These are phyloP conservation scores for Periconia digitata DNA, from an alignment of 2,329 filamentous ascomycete species.

Conservation along the genomic window DNA sequence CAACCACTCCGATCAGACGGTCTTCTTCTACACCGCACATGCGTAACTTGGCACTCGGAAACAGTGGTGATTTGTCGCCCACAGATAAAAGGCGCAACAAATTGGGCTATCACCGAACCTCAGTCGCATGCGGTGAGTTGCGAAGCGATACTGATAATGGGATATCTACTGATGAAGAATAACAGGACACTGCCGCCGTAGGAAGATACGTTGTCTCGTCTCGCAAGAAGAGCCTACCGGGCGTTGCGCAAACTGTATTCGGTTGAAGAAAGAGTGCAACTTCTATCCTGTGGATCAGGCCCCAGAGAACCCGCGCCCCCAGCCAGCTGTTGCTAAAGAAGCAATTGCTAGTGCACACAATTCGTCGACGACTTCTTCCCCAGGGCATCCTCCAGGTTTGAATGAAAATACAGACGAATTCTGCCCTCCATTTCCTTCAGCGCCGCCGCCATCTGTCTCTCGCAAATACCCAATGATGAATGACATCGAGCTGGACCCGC, in stretches of 20 bases:
- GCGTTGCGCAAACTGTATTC: constrained; percentile 89
- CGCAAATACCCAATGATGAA: constrained; percentile 25
- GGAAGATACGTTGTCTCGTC: constrained; percentile 90
- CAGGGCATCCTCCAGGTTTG: constrained; percentile 31
- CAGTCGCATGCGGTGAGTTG: constrained; percentile 89
- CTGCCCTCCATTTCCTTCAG: constrained; percentile 23
- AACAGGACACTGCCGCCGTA: constrained; percentile 82
- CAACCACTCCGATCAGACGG: constrained; percentile 44
- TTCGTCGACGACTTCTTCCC: constrained; percentile 54
- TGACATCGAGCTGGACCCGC: constrained; percentile 31
- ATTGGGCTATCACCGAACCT: constrained; percentile 91
- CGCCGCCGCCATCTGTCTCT: constrained; percentile 15
- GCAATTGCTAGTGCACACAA: constrained; percentile 44
- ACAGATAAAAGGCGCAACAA: constrained; percentile 79
- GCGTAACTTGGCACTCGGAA: constrained; percentile 42
- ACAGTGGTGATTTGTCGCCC: constrained; percentile 48
- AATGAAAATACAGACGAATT: constrained; percentile 38
- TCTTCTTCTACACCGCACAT: constrained; percentile 53
- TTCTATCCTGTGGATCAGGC: constrained; percentile 87
- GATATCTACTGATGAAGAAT: constrained; percentile 20
- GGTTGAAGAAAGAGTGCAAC: constrained; percentile 90
- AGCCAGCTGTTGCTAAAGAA: constrained; percentile 48
- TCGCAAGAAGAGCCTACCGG: constrained; percentile 71
- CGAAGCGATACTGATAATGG: constrained; percentile 4
- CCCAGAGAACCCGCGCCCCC: constrained; percentile 52